Percentiles rank a stretch among this genome's conserved stretches.
Conservation (phyloP, 495 filamentous ascomycete species). For the Cairneyella variabilis region DNA sequence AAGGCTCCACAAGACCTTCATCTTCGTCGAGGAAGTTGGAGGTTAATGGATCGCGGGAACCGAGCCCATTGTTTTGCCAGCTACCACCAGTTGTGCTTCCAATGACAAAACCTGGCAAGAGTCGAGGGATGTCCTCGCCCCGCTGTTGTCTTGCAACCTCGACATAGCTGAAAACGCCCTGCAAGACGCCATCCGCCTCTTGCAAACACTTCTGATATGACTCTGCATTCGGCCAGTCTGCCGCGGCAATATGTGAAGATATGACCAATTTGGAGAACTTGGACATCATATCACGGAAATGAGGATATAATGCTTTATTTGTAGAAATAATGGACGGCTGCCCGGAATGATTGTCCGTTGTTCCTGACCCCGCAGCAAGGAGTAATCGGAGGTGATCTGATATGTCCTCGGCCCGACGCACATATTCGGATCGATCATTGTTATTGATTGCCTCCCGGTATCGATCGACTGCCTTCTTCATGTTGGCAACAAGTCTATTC, state of each 20-base stretch:
- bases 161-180: constrained; percentile 91
- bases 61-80: constrained; percentile 90
- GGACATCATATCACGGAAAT: constrained; percentile 99
- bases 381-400: constrained; percentile 92
- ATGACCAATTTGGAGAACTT: constrained; percentile 97
- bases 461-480: constrained; percentile 79
- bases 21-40: constrained; percentile 84
- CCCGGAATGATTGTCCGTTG: constrained; percentile 97
- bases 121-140: constrained; percentile 81
- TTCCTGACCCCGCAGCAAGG: constrained; percentile 91
- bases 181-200: constrained; percentile 91
- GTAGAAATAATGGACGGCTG: constrained; percentile 98
- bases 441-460: constrained; percentile 82
- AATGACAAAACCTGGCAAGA: constrained; percentile 86
- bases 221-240: constrained; percentile 85
- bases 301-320: constrained; percentile 92
- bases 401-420: constrained; percentile 89
- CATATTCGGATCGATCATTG: constrained; percentile 82
- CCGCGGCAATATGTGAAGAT: constrained; percentile 95
- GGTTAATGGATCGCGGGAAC: constrained; percentile 59
- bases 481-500: constrained; percentile 84
- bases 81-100: constrained; percentile 78
- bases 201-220: constrained; percentile 90
- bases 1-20: constrained; percentile 71
- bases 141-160: constrained; percentile 90